Base-by-base conservation (phyloP, 495 filamentous ascomycete species). In the Staphylotrichum longicolle region DNA sequence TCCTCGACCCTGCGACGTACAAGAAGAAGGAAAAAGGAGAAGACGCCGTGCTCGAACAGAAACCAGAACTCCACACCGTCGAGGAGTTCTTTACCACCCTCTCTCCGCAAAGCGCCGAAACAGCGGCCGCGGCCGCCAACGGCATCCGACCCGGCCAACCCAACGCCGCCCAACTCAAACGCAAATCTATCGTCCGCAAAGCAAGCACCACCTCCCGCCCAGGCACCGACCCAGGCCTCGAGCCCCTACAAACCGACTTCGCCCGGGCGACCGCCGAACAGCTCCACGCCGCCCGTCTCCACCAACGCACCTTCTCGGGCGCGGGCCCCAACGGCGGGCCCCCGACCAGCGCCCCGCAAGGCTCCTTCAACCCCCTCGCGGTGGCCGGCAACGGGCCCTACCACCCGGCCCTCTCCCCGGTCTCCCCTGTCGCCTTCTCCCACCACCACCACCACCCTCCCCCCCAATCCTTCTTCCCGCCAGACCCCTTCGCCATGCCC, bases 41-140 rank as follows among this genome's bases (percentile, higher is more conserved):
- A 37, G 91, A 95, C 63, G 89, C 88, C 0, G 88, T 91, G 0
- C 81, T 96, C 63, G 88, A 91, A 56, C 89, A 96, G 63, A 90
- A 91, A 68, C 85, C 90, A 37, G 90, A 96, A 71, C 81, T 96
- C 11, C 91, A 94, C 67, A 96, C 90, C 35, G 91, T 96, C 34
- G 94, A 97, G 66, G 91, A 97, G 65, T 96, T 96, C 75, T 96
- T 98, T 72, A 86, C 90, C 55, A 90, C 85, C 61, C 80, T 94
- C 27, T 89, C 90, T 0, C 86, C 90, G 2, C 82, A 86, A 53
- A 71, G 67, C 27, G 65, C 60, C 47, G 77, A 78, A 65, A 62
- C 52, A 20, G 57, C 45, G 3, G 51, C 27, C 35, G 53, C 53
- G 15, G 63, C 66, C 20, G 66, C 63, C 27, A 75, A 68, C 33